Evolutionary conservation across 352 stramenopile species (phyloP).

Genomic region (Pythium diclinum): DNA sequence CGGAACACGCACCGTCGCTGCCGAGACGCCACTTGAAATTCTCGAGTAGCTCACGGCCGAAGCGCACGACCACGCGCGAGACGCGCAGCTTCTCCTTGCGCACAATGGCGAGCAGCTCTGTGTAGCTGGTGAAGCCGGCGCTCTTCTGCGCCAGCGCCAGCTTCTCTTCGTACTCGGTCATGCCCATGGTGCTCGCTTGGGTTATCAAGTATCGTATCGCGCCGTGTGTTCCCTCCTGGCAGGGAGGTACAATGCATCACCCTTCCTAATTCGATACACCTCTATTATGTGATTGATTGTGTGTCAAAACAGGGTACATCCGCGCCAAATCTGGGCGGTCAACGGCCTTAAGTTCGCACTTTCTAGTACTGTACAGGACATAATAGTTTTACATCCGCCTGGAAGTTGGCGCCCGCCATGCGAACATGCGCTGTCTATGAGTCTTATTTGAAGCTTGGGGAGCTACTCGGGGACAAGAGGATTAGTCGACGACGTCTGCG

Average conservation of each 20-base stretch:
- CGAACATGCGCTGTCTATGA: background rate
- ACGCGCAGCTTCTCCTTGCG: constrained; percentile 40
- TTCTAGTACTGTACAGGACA: background rate
- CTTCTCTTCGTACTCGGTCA: constrained; percentile 33
- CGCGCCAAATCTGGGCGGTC: background rate
- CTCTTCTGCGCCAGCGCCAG: constrained; percentile 28
- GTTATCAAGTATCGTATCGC: background rate
- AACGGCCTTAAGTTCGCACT: background rate
- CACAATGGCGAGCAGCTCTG: constrained; percentile 36
- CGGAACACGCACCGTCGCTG: constrained; percentile 20
- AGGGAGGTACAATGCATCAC: background rate
- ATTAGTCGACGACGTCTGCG: background rate
- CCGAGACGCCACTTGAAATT: constrained; percentile 39
- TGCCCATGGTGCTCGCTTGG: constrained; percentile 22
- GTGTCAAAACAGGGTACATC: background rate
- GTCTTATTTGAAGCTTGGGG: constrained; percentile 1
- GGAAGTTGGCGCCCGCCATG: background rate
- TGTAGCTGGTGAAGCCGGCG: constrained; percentile 27
- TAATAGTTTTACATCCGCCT: background rate
- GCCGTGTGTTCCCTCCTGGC: background rate
- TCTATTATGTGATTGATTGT: background rate
- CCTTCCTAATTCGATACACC: background rate
- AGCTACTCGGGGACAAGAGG: background rate
- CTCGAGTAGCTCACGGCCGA: constrained; percentile 31
- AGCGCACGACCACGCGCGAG: constrained; percentile 31